phyloP scores from a whole-genome alignment of 1,139 yeast genomes.

The Nakaseomyces sp. region DNA sequence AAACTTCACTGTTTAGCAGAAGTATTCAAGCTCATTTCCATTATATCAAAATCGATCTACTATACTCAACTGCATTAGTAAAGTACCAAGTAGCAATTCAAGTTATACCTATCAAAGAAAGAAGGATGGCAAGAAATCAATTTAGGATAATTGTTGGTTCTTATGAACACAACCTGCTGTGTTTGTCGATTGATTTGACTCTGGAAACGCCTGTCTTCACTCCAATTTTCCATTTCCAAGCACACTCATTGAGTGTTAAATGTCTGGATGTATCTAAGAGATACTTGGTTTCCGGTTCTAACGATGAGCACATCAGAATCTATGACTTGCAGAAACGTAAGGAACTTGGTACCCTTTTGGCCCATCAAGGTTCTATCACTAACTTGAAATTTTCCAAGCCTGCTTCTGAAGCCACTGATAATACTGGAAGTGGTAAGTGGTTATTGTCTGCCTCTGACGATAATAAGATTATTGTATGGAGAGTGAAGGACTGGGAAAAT shows the following conservation, averaged over 20 bases:
- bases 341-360: constrained; percentile 82
- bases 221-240: constrained; percentile 92
- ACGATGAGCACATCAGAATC: constrained; percentile 90
- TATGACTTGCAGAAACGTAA: constrained; percentile 91
- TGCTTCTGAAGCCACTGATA: constrained; percentile 16
- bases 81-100: too few species aligned
- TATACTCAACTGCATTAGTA: too few species aligned
- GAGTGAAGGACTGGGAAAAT: constrained; percentile 95
- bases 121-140: constrained; percentile 23
- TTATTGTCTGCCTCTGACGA: constrained; percentile 85
- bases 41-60: too few species aligned
- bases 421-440: constrained; percentile 58
- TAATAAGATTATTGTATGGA: constrained; percentile 84
- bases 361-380: constrained; percentile 86
- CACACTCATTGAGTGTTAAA: constrained; percentile 82
- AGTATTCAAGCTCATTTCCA: too few species aligned
- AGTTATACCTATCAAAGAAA: neutral
- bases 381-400: constrained; percentile 57
- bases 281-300: constrained; percentile 87
- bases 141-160: constrained; percentile 89
- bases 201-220: constrained; percentile 57
- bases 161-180: constrained; percentile 84
- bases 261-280: constrained; percentile 76
- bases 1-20: too few species aligned
- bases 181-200: constrained; percentile 61